Evolutionary conservation across 495 filamentous ascomycete genomes (phyloP), one percentile per base, ranked within the genome.

Genomic region (Annulohypoxylon bovei): DNA sequence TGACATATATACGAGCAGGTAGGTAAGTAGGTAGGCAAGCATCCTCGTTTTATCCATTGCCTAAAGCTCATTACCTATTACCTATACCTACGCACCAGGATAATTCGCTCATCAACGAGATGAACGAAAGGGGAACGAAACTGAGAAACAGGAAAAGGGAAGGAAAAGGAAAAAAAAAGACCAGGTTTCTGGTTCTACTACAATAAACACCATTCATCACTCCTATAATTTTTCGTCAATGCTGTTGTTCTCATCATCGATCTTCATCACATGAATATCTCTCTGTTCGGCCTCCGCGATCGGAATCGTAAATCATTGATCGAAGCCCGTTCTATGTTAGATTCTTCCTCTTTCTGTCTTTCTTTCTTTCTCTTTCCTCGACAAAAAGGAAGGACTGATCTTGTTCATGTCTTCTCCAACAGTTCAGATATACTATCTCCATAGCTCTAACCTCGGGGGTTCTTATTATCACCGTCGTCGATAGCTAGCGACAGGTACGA

Each of bases 321-420:
- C 57, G 58, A 59, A 68, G 54, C 61, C 60, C 70, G 65, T 62
- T 73, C 66, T 70, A 73, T 68, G 60, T 22, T 70, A 61, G 62
- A 61, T 72, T 68, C 47, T 59, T 68, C 64, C 52, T 57, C 30
- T 42, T 33, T 63, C 27, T 47, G 35, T 58, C 49, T 52, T 18
- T 42, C 22, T 32, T 28, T 32, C 25, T 20, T 33, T 16, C 46
- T 55, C 30, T 39, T 70, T 64, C 25, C 44, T 52, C 39, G 12
- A 49, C 40, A 60, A 62, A 56, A 64, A 68, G 37, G 50, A 68
- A 65, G 66, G 60, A 54, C 35, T 46, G 44, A 28, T 60, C 62
- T 33, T 40, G 6, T 52, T 49, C 25, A 33, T 14, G 18, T 55
- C 37, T 18, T 53, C 49, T 53, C 49, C 49, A 33, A 33, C 7